Base-by-base conservation (phyloP, 345 rosid species). In the Gossypium thurberi region DNA sequence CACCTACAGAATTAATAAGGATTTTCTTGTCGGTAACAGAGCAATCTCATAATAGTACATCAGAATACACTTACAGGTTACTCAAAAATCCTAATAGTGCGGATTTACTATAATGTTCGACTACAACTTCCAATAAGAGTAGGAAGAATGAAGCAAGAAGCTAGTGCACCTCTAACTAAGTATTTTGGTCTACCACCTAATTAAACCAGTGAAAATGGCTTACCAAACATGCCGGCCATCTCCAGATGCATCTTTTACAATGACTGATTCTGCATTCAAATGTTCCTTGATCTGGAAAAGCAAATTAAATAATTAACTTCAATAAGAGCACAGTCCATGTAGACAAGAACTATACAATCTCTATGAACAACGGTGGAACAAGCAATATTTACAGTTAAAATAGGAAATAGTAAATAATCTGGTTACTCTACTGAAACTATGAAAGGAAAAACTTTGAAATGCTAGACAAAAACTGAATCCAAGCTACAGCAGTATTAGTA, bases 211-310 rank as follows among this genome's bases (percentile, higher is more conserved):
- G 44, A 59, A 55, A 73, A 50, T 44, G 72, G 71, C 77, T 76
- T 79, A 94, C 98, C 89, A 84, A 74, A 94, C 97, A 81, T 94
- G 98, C 6, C 95, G 86, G 65, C 98, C 97, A 76, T 94, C 98
- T n/a, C 98, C 95, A 76, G 90, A 87, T 72, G 92, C 91, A 83
- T 94, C 98, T 77, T 81, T 85, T 13, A 94, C 97, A 17, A 74
- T 61, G 63, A 91, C 98, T 2, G 87, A 88, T 66, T 94, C 97
- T 56, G 97, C 95, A 80, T 85, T 75, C 66, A 94, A 72, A 25
- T 89, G 84, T 50, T 94, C 93, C 86, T 85, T 89, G 78, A 94
- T 94, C 97, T 94, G 86, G 67, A 18, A 7, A 71, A 63, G 68
- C 12, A 52, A 47, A 75, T 70, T 43, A 47, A 63, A 61, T 3